These are phyloP conservation scores for Coprinopsis marcescibilis DNA, from an alignment of 768 basidiomycete genomes.

Conservation along the genomic window DNA sequence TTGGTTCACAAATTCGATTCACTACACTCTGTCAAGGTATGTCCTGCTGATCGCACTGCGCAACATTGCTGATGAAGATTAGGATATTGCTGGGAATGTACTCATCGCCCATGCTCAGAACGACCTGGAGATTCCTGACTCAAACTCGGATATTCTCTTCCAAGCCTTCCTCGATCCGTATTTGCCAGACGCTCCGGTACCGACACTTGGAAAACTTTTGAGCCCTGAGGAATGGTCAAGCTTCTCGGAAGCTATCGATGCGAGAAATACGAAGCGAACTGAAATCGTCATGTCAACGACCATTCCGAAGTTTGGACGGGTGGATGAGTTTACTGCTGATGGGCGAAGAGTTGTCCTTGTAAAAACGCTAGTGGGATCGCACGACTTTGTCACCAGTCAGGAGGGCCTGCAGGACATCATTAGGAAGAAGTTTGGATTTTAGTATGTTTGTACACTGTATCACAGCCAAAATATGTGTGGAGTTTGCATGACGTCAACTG, in stretches of 20 bases:
- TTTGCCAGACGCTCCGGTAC: conserved; percentile 40
- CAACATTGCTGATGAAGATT: conserved; percentile 13
- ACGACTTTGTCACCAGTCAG: conserved; percentile 55
- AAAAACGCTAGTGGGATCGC: conserved; percentile 58
- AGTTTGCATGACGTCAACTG: no score
- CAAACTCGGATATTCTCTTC: conserved; percentile 72
- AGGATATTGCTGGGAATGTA: conserved; percentile 65
- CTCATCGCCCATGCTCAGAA: conserved; percentile 74
- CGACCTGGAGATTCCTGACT: conserved; percentile 73
- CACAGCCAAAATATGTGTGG: not conserved
- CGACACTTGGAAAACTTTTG: conserved; percentile 9
- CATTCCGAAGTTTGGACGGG: conserved; percentile 51
- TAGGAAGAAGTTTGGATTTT: conserved; percentile 5
- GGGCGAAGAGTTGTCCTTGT: conserved; percentile 50
- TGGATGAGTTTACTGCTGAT: conserved; percentile 46
- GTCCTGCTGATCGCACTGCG: no score
- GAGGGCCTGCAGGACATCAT: conserved; percentile 74
- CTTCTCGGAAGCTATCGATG: conserved; percentile 32
- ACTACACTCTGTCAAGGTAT: conserved; percentile 45
- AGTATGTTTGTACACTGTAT: not conserved
- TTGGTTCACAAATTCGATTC: conserved; percentile 58
- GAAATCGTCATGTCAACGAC: conserved; percentile 39
- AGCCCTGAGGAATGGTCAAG: conserved; percentile 38
- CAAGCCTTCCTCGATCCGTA: conserved; percentile 61
- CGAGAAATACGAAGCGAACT: conserved; percentile 36